Evolutionary conservation across 805 yeast genomes (phyloP), one percentile per base, ranked within the genome.

Genomic region (Allodekkera sacchari): DNA sequence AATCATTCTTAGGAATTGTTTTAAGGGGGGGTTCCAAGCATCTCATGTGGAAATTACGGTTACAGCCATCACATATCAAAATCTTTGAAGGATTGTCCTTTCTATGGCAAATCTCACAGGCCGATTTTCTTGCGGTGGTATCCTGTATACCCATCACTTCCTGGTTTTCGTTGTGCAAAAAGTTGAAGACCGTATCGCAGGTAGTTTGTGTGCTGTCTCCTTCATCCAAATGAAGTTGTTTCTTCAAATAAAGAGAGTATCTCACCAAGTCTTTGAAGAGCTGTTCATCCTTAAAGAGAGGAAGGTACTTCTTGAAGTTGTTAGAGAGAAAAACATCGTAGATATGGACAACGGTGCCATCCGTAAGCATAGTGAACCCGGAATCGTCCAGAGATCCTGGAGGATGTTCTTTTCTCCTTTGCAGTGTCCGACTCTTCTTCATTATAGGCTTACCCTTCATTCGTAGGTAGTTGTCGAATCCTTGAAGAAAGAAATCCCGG

Each of bases 1-100:
- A 88, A 12, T 64, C 68, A 8, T 71, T 71, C 17, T 61, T 49
- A 0, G 88, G 87, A 2, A 77, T 57, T 3, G 46, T 45, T 1
- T 54, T 48, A 16, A 80, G 42, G 2, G 75, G 75, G 3, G 80
- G 80, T 10, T 55, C 56, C n/a, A 85, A 57, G 48, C 95, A 85
- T 24, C 59, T 56, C 55, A 65, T 62, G 52, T 88, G 96, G 53
- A 61, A 84, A 1, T 72, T 68, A 31, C 66, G 67, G 36, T 79
- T 74, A 48, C 96, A 88, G 23, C 80, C 80, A 43, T 77, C 83
- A 52, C 96, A 88, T 5, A 73, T 47, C 15, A 79, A 52, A 3
- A 74, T 71, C 19, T 60, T 53, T 2, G 59, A 53, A 0, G 77
- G 74, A 7, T 64, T 52, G 32, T 64, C 61, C 33, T 58, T 53